phyloP scores from a whole-genome alignment of 805 yeast species.

The Metschnikowia lochheadii region DNA sequence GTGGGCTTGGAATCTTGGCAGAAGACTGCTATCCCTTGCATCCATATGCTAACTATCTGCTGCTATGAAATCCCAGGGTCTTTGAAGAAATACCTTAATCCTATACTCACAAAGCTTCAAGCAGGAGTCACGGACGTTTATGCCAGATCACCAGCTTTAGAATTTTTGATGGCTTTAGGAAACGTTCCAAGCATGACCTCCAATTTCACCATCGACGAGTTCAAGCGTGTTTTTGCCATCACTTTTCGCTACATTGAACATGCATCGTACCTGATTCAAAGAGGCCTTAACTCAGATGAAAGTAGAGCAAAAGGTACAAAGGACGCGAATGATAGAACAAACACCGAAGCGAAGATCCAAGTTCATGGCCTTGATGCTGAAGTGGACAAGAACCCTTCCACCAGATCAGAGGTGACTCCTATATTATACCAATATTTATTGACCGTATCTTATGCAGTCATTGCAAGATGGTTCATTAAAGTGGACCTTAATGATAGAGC shows the following conservation, averaged over 20 bases:
- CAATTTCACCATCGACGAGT: conserved; percentile 73
- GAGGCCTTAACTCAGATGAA: conserved; percentile 14
- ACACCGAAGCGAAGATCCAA: conserved; percentile 1
- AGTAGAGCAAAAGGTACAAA: conserved; percentile 11
- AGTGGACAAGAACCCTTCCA: conserved; percentile 54
- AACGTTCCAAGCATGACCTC: conserved; percentile 64
- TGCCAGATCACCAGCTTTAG: conserved; percentile 70
- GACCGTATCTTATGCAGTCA: conserved; percentile 62
- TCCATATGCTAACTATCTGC: conserved; percentile 70
- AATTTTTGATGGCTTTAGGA: conserved; percentile 64
- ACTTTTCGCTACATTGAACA: conserved; percentile 76
- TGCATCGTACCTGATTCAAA: conserved; percentile 47
- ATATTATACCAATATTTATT: conserved; percentile 57
- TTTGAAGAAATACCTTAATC: conserved; percentile 61
- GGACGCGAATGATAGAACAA: neutral
- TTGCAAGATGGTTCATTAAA: conserved; percentile 68
- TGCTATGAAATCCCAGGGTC: conserved; percentile 78
- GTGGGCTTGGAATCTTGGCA: conserved; percentile 72
- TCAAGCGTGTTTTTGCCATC: conserved; percentile 75
- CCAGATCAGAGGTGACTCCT: conserved; percentile 44
- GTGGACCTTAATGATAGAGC: conserved; percentile 57
- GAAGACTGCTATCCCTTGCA: conserved; percentile 69
- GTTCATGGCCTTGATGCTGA: conserved; percentile 44
- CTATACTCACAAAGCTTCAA: conserved; percentile 70
- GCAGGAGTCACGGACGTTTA: conserved; percentile 66